Evolutionary conservation across 129 eudicot genomes (phyloP).

Genomic region (Apium graveolens): DNA sequence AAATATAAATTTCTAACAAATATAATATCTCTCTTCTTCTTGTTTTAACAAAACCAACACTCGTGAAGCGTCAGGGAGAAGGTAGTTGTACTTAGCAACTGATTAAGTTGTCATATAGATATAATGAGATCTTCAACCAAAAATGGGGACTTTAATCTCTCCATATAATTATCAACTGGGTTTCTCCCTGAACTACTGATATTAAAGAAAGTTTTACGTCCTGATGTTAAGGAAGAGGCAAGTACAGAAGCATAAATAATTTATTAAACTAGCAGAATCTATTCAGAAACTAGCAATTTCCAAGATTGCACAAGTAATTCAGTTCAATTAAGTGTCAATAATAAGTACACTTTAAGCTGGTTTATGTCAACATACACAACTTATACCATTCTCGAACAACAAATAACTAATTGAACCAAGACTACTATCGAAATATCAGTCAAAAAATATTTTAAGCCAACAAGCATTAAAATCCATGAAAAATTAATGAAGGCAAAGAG

Average conservation of each 20-base stretch:
- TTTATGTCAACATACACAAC: background rate
- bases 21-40: too few relatives aligned
- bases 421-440: background rate
- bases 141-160: background rate
- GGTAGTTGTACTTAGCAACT: background rate
- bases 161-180: background rate
- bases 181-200: background rate
- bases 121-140: background rate
- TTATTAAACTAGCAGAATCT: background rate
- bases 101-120: background rate
- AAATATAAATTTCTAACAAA: too few relatives aligned
- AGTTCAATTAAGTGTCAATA: background rate
- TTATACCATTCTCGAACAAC: background rate
- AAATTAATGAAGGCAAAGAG: background rate
- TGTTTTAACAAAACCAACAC: too few relatives aligned
- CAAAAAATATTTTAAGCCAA: background rate
- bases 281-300: too few relatives aligned
- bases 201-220: background rate
- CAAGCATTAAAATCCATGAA: background rate
- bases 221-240: background rate
- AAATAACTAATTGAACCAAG: background rate
- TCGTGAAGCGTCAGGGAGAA: constrained; percentile 9
- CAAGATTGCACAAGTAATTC: background rate
- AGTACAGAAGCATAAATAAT: background rate
- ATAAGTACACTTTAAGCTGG: background rate